phyloP scores from a whole-genome alignment of 768 basidiomycete genomes.

The Leucosporidium scottii region DNA sequence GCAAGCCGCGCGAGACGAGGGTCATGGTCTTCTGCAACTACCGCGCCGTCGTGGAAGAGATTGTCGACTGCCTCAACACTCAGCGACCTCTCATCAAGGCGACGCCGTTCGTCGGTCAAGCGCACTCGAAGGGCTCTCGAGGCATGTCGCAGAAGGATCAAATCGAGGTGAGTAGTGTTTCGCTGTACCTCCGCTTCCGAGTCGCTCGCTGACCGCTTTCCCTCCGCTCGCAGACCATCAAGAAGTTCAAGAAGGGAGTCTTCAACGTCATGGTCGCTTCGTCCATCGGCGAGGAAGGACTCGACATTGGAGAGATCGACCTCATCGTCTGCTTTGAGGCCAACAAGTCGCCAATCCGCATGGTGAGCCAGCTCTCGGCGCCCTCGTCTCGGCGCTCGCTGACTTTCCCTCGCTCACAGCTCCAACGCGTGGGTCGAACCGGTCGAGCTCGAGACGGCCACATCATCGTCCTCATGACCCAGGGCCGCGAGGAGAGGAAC shows the following conservation, averaged over 20 bases:
- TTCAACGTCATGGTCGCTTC: constrained; percentile 92
- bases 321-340: constrained; percentile 94
- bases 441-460: constrained; percentile 83
- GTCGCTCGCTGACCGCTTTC: too few relatives aligned
- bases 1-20: constrained; percentile 41
- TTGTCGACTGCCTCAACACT: constrained; percentile 68
- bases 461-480: constrained; percentile 85
- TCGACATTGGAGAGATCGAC: constrained; percentile 97
- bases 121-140: constrained; percentile 69
- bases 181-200: not conserved
- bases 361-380: constrained; percentile 55
- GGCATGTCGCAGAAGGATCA: constrained; percentile 89
- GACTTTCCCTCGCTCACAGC: constrained; percentile 46
- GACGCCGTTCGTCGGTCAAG: constrained; percentile 83
- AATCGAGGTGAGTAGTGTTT: constrained; percentile 55
- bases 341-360: constrained; percentile 90
- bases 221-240: constrained; percentile 57
- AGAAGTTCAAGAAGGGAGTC: constrained; percentile 74
- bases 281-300: constrained; percentile 93
- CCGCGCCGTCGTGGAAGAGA: constrained; percentile 82
- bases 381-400: not conserved
- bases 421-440: constrained; percentile 91
- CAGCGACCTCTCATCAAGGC: constrained; percentile 67
- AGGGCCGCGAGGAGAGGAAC: constrained; percentile 82
- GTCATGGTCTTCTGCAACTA: constrained; percentile 95